Conservation (phyloP, 2,329 filamentous ascomycete genomes). For the Xylariomycetidae sp. region DNA sequence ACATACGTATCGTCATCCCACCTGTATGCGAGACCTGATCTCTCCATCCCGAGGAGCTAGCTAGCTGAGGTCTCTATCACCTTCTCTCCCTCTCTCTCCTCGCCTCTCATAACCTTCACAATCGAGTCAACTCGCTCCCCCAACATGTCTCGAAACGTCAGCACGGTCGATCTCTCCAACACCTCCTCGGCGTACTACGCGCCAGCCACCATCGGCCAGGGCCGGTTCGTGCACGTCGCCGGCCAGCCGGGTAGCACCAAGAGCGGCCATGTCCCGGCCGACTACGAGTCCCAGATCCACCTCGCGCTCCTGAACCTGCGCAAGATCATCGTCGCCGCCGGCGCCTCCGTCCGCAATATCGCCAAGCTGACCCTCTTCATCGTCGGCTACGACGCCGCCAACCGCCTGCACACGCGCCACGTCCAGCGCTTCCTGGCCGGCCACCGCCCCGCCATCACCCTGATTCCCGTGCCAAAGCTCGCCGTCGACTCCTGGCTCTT, state of each 20-base stretch:
- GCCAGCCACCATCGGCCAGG: constrained; percentile 16
- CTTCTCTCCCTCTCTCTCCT: too few species aligned
- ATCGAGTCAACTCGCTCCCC: too few species aligned
- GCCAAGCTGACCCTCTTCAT: constrained; percentile 38
- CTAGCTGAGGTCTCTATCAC: too few species aligned
- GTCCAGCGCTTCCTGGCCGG: constrained; percentile 32
- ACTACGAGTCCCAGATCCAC: constrained; percentile 38
- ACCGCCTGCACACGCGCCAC: constrained; percentile 31
- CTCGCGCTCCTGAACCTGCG: constrained; percentile 34
- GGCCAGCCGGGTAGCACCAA: constrained; percentile 31
- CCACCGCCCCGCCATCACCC: constrained; percentile 37
- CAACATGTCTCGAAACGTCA: too few species aligned
- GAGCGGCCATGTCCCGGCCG: constrained; percentile 26
- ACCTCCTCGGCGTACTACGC: constrained; percentile 14
- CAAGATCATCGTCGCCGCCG: constrained; percentile 30
- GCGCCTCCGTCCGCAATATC: constrained; percentile 32
- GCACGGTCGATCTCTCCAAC: too few species aligned
- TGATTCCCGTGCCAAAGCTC: constrained; percentile 37
- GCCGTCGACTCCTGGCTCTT: constrained; percentile 35
- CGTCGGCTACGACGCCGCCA: constrained; percentile 35
- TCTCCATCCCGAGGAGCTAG: too few species aligned
- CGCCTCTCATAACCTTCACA: too few species aligned
- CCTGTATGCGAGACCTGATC: too few species aligned
- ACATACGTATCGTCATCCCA: too few species aligned
- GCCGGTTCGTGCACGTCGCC: constrained; percentile 26